Base-by-base conservation (phyloP, 2,329 filamentous ascomycete genomes). In the Hansfordia pulvinata region DNA sequence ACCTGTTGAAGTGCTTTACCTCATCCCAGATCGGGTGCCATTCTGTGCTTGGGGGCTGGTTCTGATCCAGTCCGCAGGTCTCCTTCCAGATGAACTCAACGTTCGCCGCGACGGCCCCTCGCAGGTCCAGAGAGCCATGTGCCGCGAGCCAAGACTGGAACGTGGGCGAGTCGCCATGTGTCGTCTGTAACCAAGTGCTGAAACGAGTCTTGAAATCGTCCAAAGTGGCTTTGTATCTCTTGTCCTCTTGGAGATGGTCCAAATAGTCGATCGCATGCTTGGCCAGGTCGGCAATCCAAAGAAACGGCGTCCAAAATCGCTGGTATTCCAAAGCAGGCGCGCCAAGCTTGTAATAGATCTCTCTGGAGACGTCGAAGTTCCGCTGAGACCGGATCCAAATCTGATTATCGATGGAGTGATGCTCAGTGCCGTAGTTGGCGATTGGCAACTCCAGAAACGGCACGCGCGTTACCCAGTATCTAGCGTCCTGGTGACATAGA, bases 251-350 rank as follows among this genome's bases (percentile, higher is more conserved):
- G 31, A 56, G 48, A 8, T 43, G 26, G 3, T 50, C 45, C 25
- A 79, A 54, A 36, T 66, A 90, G 34, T 85, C 76, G 2, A 85
- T 59, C 14, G 79, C 63, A 38, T 84, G 72, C 41, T 86, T 88
- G 0, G 67, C 61, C 1, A 90, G 53, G 27, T 77, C 63, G 0
- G 71, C 76, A 1, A 86, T 49, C 80, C 80, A 90, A 0, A 74
- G 32, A 33, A 84, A 88, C 0, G 69, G 61, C 0, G 50, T 25
- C 31, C 75, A 65, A 38, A 76, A 85, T 2, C 69, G 52, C 8
- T 33, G 34, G 39, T 90, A 92, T 19, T 74, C 70, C 0, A 34
- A 16, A 0, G 70, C 57, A 0, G 82, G 76, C 0, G 28, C 45
- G 3, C 44, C 44, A 0, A 92, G 47, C 8, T 60, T 60, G 41